Evolutionary conservation across 1,139 yeast genomes (phyloP), one percentile per base, ranked within the genome.

Genomic region (Kodamaea fungicola): DNA sequence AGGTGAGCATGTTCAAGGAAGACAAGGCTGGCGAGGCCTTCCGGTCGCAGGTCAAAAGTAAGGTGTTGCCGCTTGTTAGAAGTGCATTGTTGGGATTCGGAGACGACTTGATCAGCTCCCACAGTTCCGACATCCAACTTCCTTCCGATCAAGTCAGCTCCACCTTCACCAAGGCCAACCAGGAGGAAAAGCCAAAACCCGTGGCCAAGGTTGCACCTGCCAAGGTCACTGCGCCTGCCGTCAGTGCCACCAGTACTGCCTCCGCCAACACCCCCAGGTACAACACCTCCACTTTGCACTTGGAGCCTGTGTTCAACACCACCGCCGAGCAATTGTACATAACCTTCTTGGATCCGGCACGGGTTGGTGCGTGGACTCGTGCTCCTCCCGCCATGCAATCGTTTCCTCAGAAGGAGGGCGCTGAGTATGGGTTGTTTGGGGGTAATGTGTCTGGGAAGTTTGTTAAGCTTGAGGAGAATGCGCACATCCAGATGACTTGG

Each of bases 301-400:
- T 90, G 38, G 89, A 85, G 47, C 83, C 95, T 4, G 70, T 76
- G 2, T 92, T 92, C 74, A 83, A 83, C 58, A 89, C 96, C 9
- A 76, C 95, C 4, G 95, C 96, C 0, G 85, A 83, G 42, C 95
- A 88, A 56, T 63, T 94, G 31, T 92, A 81, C 61, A 65, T 75
- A 34, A 85, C 96, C 0, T 74, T 92, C 34, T 59, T 85, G 33
- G 89, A 86, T 47, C 84, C 83, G 29, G 77, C 78, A 35, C 73
- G 96, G 49, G 82, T 92, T 12, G 78, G 82, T 7, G 94, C 94
- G 1, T 92, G 97, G 97, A 74, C 96, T 1, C 78, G 97, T 42
- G 80, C 95, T 1, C 69, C 77, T 26, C 88, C 95, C 6, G 63
- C 66, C 21, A 74, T 87, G 42, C 76, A 64, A 16, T 54, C 60